Conservation (phyloP, 1,284 basidiomycete genomes). For the Coniferiporia weirii region DNA sequence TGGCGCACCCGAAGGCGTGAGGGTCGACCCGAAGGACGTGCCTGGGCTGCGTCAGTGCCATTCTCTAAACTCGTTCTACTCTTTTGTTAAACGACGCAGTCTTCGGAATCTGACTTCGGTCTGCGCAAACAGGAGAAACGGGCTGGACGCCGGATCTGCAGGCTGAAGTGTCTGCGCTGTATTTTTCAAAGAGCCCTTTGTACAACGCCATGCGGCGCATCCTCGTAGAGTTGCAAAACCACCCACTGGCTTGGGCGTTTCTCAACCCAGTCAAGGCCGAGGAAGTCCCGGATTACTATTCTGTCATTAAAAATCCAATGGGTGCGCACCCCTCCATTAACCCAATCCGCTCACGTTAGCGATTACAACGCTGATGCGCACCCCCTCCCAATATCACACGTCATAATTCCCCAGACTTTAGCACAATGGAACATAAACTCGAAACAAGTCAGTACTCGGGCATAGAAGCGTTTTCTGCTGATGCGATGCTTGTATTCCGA, state of each 20-base stretch:
- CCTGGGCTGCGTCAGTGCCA: slow-evolving; percentile 72
- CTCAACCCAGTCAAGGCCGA: slow-evolving; percentile 73
- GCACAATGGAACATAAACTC: slow-evolving; percentile 91
- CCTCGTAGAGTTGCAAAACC: slow-evolving; percentile 76
- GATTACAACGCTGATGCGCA: neutral
- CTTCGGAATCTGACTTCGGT: neutral
- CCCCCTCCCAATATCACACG: neutral
- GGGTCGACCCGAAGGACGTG: slow-evolving; percentile 68
- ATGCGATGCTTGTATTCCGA: slow-evolving; percentile 83
- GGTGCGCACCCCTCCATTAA: slow-evolving; percentile 46
- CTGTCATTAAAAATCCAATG: slow-evolving; percentile 91
- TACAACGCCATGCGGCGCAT: slow-evolving; percentile 77
- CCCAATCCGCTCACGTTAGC: neutral
- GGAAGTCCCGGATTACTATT: slow-evolving; percentile 90
- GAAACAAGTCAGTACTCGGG: slow-evolving; percentile 76
- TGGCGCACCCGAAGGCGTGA: slow-evolving; percentile 40
- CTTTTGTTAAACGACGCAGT: neutral
- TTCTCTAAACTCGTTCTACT: neutral
- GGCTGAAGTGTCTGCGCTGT: slow-evolving; percentile 8
- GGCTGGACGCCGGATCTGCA: slow-evolving; percentile 89
- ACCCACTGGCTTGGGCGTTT: slow-evolving; percentile 89
- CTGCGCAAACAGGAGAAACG: slow-evolving; percentile 60
- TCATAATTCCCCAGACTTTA: slow-evolving; percentile 57
- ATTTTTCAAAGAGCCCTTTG: slow-evolving; percentile 39
- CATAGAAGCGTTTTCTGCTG: slow-evolving; percentile 75